Percentiles rank a stretch among this genome's conserved stretches.
Evolutionary conservation across 2,329 filamentous ascomycete genomes (phyloP).

Genomic region (Xylariaceae sp.): DNA sequence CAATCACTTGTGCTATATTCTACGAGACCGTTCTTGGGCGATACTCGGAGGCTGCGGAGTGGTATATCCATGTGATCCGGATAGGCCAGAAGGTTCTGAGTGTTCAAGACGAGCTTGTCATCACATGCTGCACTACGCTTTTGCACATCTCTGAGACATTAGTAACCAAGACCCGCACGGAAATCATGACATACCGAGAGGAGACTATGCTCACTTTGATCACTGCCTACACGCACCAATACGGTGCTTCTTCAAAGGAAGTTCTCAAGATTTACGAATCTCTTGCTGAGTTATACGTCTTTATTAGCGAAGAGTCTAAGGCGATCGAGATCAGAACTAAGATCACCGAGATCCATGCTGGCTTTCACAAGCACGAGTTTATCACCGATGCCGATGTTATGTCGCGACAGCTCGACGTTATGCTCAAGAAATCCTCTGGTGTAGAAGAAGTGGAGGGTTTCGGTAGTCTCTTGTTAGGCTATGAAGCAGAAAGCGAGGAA

Average conservation of each 20-base stretch:
- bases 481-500: constrained; percentile 13
- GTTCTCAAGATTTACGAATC: constrained; percentile 12
- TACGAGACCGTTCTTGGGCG: constrained; percentile 11
- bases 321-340: constrained; percentile 9
- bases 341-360: constrained; percentile 7
- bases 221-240: constrained; percentile 14
- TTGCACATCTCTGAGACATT: constrained; percentile 14
- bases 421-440: constrained; percentile 10
- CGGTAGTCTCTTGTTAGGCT: constrained; percentile 13
- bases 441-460: constrained; percentile 11
- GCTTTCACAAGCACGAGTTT: background rate
- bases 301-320: constrained; percentile 13
- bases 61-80: constrained; percentile 13
- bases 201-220: constrained; percentile 12
- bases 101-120: constrained; percentile 11
- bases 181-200: constrained; percentile 14
- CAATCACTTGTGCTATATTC: constrained; percentile 11
- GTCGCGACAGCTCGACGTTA: constrained; percentile 11
- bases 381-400: constrained; percentile 1
- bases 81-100: constrained; percentile 14
- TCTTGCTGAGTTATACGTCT: constrained; percentile 10
- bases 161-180: constrained; percentile 9
- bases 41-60: constrained; percentile 7
- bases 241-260: constrained; percentile 10
- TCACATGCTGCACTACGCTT: constrained; percentile 14